phyloP scores from a whole-genome alignment of 306 rosid genomes.

The Alnus rubra region DNA sequence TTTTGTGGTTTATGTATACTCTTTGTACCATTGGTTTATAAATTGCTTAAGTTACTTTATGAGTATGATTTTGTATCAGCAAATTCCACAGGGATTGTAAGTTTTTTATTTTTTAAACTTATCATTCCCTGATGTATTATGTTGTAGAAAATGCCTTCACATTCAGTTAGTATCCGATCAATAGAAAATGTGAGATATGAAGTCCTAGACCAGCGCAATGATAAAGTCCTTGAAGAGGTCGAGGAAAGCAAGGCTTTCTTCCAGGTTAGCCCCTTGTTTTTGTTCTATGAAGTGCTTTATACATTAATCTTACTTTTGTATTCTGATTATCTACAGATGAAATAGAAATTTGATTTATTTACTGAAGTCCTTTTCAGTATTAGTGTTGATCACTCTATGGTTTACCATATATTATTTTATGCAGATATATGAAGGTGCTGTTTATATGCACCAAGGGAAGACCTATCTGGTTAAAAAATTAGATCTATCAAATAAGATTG shows the following conservation, averaged over 20 bases:
- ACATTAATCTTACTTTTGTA: neutral
- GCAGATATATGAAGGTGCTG: constrained; percentile 95
- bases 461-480: constrained; percentile 77
- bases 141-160: constrained; percentile 78
- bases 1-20: constrained; percentile 25
- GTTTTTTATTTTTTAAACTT: constrained; percentile 11
- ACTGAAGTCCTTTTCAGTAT: constrained; percentile 6
- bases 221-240: constrained; percentile 83
- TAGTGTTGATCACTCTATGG: constrained; percentile 1
- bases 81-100: neutral
- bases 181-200: constrained; percentile 70
- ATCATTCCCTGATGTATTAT: neutral
- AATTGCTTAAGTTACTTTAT: neutral
- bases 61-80: neutral
- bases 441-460: constrained; percentile 84
- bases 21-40: constrained; percentile 31
- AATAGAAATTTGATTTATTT: neutral
- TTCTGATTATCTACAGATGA: constrained; percentile 5
- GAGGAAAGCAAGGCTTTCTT: constrained; percentile 97
- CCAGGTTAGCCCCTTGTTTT: constrained; percentile 54
- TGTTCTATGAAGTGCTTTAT: constrained; percentile 4
- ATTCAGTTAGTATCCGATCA: constrained; percentile 70
- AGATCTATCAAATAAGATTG: constrained; percentile 59
- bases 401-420: constrained; percentile 22
- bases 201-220: constrained; percentile 57